These are phyloP conservation scores for Fusarium siculi DNA, from an alignment of 2,329 filamentous ascomycete species.

Conservation along the genomic window DNA sequence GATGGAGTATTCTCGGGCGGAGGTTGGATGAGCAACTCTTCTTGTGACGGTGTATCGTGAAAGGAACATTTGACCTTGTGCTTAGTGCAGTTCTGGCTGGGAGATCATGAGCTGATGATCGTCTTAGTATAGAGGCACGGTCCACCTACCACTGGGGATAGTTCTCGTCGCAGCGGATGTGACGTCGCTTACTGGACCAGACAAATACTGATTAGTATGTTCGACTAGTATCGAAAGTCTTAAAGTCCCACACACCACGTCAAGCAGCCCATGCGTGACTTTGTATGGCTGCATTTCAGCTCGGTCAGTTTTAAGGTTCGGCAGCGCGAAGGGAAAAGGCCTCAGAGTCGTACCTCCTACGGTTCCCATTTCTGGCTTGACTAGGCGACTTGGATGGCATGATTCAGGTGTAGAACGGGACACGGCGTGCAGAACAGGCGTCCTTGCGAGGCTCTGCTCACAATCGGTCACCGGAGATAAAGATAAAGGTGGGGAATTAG, in stretches of 20 bases:
- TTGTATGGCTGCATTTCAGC: constrained; percentile 20
- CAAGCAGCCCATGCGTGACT: constrained; percentile 28
- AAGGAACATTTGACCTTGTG: constrained; percentile 31
- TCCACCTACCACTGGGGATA: constrained; percentile 27
- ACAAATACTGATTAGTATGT: constrained; percentile 9
- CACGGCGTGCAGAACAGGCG: not conserved
- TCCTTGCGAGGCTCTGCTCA: not conserved
- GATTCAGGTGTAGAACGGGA: not conserved
- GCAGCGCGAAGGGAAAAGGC: not conserved
- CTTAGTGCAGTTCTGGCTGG: constrained; percentile 29
- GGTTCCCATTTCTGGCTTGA: constrained; percentile 11
- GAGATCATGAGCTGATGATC: not conserved
- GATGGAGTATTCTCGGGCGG: not conserved
- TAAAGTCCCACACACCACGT: constrained; percentile 20
- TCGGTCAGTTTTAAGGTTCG: not conserved
- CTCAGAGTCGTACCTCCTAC: constrained; percentile 16
- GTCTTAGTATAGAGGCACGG: not conserved
- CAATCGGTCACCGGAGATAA: not conserved
- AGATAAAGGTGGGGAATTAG: not conserved
- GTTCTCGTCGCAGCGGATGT: constrained; percentile 25
- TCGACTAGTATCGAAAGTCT: not conserved
- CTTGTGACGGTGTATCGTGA: constrained; percentile 14
- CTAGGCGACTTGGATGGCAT: not conserved
- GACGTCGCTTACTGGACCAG: constrained; percentile 21
- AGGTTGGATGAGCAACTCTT: not conserved